phyloP scores from a whole-genome alignment of 2,329 filamentous ascomycete genomes.

The Xylaria arbuscula region DNA sequence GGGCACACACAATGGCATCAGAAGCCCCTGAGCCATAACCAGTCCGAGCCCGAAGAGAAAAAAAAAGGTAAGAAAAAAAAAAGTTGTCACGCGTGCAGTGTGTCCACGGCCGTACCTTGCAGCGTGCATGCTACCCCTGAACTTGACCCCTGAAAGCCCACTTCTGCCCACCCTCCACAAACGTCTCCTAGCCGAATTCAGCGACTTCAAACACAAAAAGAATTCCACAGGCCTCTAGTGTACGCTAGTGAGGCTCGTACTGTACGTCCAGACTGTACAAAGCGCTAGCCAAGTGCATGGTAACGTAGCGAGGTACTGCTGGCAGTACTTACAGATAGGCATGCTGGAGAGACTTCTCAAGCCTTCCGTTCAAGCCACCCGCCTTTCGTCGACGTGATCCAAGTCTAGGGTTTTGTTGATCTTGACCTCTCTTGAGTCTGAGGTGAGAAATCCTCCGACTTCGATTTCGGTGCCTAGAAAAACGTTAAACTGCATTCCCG shows the following conservation, averaged over 20 bases:
- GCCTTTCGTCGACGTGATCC: slow-evolving; percentile 2
- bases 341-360: not conserved
- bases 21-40: slow-evolving; percentile 9
- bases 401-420: slow-evolving; percentile 23
- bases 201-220: slow-evolving; percentile 37
- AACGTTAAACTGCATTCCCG: slow-evolving; percentile 1
- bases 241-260: not conserved
- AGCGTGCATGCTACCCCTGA: slow-evolving; percentile 39
- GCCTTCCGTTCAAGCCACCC: not conserved
- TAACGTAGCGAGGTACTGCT: not conserved
- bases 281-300: not conserved
- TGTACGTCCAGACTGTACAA: not conserved
- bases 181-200: slow-evolving; percentile 42
- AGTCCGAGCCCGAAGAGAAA: not conserved
- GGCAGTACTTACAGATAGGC: not conserved
- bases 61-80: slow-evolving; percentile 4
- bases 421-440: slow-evolving; percentile 12
- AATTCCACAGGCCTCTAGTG: slow-evolving; percentile 19
- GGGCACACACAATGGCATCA: not conserved
- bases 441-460: slow-evolving; percentile 31
- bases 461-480: slow-evolving; percentile 8
- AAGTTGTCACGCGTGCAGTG: slow-evolving; percentile 42
- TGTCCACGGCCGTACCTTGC: slow-evolving; percentile 43
- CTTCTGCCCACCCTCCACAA: slow-evolving; percentile 43
- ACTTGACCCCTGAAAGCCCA: slow-evolving; percentile 35